phyloP scores from a whole-genome alignment of 2,329 filamentous ascomycete species.

The Drechslera avenae region DNA sequence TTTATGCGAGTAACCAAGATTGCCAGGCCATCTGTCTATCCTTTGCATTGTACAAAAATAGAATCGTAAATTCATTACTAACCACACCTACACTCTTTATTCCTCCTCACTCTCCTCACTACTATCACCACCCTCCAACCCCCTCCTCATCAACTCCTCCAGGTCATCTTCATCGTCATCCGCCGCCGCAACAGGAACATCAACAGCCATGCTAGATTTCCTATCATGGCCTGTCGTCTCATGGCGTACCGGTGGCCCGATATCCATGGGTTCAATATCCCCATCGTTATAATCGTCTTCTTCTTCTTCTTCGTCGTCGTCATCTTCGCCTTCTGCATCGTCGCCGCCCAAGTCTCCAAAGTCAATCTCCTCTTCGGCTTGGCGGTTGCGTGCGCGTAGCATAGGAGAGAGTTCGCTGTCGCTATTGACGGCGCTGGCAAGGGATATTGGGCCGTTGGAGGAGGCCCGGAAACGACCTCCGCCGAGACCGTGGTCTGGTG shows the following conservation, averaged over 20 bases:
- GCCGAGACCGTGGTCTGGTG: conserved; percentile 35
- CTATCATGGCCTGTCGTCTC: conserved; percentile 12
- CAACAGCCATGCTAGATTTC: conserved; percentile 15
- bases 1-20: too few species aligned
- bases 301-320: conserved; percentile 46
- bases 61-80: too few species aligned
- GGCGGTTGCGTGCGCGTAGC: conserved; percentile 19
- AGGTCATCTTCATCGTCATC: conserved; percentile 50
- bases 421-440: conserved; percentile 52
- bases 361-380: conserved; percentile 41
- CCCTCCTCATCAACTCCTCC: conserved; percentile 53
- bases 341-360: conserved; percentile 41
- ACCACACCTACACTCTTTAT: conserved; percentile 7
- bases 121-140: conserved; percentile 44
- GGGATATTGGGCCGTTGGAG: conserved; percentile 49
- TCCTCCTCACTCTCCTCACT: conserved; percentile 55
- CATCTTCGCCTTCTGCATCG: conserved; percentile 31
- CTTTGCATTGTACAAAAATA: background rate
- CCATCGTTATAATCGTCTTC: too few species aligned
- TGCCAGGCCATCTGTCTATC: too few species aligned
- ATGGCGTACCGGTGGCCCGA: conserved; percentile 38
- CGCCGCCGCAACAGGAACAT: conserved; percentile 3
- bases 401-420: conserved; percentile 36
- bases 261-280: conserved; percentile 43
- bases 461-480: conserved; percentile 32